Evolutionary conservation across 768 basidiomycete genomes (phyloP), one percentile per base, ranked within the genome.

Genomic region (Polyporus arcularius): DNA sequence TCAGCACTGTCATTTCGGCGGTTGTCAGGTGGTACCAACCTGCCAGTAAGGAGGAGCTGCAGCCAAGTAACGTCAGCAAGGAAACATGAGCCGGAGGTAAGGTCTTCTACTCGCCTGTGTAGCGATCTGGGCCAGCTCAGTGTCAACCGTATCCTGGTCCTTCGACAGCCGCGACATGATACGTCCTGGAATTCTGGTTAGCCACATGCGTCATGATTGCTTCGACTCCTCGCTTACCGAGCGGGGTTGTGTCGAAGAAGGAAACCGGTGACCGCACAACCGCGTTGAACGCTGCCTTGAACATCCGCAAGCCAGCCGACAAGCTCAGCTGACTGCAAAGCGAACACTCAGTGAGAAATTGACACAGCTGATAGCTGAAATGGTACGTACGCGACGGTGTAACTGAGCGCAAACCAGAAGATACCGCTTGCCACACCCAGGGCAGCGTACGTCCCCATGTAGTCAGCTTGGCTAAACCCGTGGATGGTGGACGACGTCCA

Each of bases 191-290:
- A 10, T 15, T n/a, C 2, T 12, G 43, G 12, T 43, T 2, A 46
- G 30, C 31, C 15, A 4, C 26, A 48, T 26, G 15, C 21, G 5
- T n/a, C 14, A 12, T 39, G n/a, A 4, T 21, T 9, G 28, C 8
- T 31, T 14, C 14, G 16, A 26, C 40, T 2, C 21, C 21, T 61
- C 14, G 46, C 74, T 39, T 65, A 85, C 85, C 85, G 68, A 86
- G 80, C 1, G 86, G 86, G 0, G 88, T 90, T 0, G 87, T 86
- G 68, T 92, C 89, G 67, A 89, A 90, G 74, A 89, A 90, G 4
- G 85, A 81, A 0, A 79, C 69, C 0, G 87, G 85, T 7, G 87
- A 87, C 4, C 79, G 73, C 53, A 92, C 68, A 4, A 92, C 85
- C 12, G 78, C 76, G 8, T 61, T 69, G 11, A 90, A 73, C 0